Conservation (phyloP, 192 early-diverging fungal genomes). For the Physocladia obscura region DNA sequence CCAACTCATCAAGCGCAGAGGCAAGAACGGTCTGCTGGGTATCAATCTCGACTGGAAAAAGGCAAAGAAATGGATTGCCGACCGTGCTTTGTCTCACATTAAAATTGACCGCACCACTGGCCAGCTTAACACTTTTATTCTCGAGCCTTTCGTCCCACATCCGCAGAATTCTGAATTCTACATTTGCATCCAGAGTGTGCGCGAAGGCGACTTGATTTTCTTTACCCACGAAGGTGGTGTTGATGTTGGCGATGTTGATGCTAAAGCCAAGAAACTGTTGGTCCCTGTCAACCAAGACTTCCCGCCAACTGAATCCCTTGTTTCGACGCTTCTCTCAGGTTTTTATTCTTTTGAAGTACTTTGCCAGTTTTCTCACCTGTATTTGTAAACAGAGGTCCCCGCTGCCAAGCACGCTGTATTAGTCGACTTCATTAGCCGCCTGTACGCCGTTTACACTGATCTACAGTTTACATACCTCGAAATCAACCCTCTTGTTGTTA, state of each 20-base stretch:
- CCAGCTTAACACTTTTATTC: conserved; percentile 88
- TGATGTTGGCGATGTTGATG: conserved; percentile 97
- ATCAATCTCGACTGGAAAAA: conserved; percentile 88
- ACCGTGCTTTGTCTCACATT: conserved; percentile 83
- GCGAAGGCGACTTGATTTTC: conserved; percentile 93
- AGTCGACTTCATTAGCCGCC: conserved; percentile 86
- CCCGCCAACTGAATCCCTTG: conserved; percentile 68
- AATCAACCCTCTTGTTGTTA: conserved; percentile 98
- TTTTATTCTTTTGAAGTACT: neutral
- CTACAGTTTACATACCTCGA: conserved; percentile 99
- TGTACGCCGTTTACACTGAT: conserved; percentile 94
- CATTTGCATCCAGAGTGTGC: conserved; percentile 91
- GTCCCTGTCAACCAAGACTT: conserved; percentile 78
- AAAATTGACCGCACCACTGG: conserved; percentile 83
- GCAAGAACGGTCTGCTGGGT: conserved; percentile 91
- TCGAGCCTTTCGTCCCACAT: conserved; percentile 94
- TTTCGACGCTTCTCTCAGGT: conserved; percentile 63
- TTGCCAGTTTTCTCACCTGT: too few relatives aligned
- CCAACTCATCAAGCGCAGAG: conserved; percentile 96
- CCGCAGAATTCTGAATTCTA: conserved; percentile 92
- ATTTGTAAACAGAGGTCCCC: conserved; percentile 33
- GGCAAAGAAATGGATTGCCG: conserved; percentile 86
- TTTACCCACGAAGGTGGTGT: conserved; percentile 99
- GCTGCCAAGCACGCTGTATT: conserved; percentile 68
- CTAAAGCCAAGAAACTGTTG: conserved; percentile 86